These are phyloP conservation scores for Thoreauomyces humboldtii DNA, from an alignment of 192 early-diverging fungal species.

Conservation along the genomic window DNA sequence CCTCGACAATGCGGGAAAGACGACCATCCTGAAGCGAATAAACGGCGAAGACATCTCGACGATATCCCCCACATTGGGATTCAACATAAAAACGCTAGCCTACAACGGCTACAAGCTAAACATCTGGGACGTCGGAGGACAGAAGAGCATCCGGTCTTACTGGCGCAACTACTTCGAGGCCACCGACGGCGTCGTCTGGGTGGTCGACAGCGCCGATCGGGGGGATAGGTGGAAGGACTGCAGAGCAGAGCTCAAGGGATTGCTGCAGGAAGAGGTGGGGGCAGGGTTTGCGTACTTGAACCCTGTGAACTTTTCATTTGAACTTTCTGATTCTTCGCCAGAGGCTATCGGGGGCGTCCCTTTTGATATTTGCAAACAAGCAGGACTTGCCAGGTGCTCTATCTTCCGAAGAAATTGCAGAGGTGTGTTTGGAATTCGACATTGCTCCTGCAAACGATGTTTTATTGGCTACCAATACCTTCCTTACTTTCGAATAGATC, in stretches of 20 bases:
- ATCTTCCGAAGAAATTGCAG: conserved; percentile 63
- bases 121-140: conserved; percentile 97
- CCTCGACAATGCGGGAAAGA: conserved; percentile 99
- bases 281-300: no score
- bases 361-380: conserved; percentile 97
- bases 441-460: not conserved
- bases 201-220: conserved; percentile 92
- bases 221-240: conserved; percentile 77
- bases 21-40: conserved; percentile 93
- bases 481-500: no score
- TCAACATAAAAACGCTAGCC: conserved; percentile 94
- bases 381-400: conserved; percentile 90
- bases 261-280: conserved; percentile 87
- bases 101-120: conserved; percentile 87
- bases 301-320: no score
- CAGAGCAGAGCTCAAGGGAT: conserved; percentile 64
- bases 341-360: conserved; percentile 85
- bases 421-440: conserved; percentile 42
- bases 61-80: conserved; percentile 94
- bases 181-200: conserved; percentile 97
- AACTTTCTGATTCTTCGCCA: no score
- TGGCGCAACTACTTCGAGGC: conserved; percentile 99
- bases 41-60: conserved; percentile 88
- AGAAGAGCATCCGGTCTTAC: conserved; percentile 93
- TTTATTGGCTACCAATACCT: no score